Percentiles rank a stretch among this genome's conserved stretches.
Conservation (phyloP, 2,329 filamentous ascomycete genomes). For the Pseudocercospora crystallina region DNA sequence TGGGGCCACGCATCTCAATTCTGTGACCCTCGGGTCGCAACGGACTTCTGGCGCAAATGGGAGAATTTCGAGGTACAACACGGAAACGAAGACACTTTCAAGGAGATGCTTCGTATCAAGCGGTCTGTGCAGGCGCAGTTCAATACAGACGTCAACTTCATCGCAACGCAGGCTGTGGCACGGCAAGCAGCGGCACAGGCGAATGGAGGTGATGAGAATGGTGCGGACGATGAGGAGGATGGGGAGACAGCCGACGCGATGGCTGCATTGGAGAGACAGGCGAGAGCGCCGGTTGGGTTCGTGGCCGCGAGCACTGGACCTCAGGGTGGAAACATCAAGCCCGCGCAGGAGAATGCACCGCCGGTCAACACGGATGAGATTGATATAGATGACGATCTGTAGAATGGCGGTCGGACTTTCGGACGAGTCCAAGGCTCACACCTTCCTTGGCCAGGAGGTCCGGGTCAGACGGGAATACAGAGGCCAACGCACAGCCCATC, state of each 20-base stretch:
- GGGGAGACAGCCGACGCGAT: conserved; percentile 73
- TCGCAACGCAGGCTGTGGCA: conserved; percentile 90
- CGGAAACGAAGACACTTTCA: conserved; percentile 98
- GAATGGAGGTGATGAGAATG: conserved; percentile 44
- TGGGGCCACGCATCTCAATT: conserved; percentile 97
- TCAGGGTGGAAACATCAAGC: conserved; percentile 32
- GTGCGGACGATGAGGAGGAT: conserved; percentile 43
- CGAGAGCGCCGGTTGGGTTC: conserved; percentile 85
- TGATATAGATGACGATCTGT: conserved; percentile 35
- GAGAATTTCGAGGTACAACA: conserved; percentile 96
- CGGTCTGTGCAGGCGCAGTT: conserved; percentile 95
- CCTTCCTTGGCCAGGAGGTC: no score
- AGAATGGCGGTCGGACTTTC: no score
- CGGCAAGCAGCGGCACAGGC: conserved; percentile 57
- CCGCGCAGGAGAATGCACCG: conserved; percentile 12
- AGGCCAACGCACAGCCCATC: no score
- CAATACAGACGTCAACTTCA: conserved; percentile 98
- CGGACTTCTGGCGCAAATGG: conserved; percentile 94
- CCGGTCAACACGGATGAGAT: conserved; percentile 34
- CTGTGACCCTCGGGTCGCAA: conserved; percentile 88
- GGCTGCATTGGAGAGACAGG: conserved; percentile 82
- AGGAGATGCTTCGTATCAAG: conserved; percentile 98
- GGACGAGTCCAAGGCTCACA: no score
- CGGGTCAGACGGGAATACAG: no score
- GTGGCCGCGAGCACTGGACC: conserved; percentile 72